Base-by-base conservation (phyloP, 345 rosid species). In the Erodium maritimum region DNA sequence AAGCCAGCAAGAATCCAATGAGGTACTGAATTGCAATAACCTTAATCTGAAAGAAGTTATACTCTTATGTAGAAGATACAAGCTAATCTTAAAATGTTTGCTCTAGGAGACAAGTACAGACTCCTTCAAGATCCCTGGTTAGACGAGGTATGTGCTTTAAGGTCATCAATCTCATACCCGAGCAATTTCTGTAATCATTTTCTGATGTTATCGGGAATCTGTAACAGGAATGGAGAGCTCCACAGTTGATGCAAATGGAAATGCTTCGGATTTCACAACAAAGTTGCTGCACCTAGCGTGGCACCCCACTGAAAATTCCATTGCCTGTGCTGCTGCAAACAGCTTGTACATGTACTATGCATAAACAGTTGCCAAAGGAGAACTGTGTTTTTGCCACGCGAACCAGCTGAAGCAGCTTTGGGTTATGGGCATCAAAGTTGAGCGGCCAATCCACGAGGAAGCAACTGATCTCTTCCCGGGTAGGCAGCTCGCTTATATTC, bases 291-390 rank as follows among this genome's bases (percentile, higher is more conserved):
- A 93, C 77, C 76, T 93, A 50, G 96, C 97, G 10, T 87, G 99
- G 99, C 99, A 94, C 73, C 99, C 99, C 5, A 78, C 75, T 0
- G 96, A 87, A 73, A 85, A 87, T 64, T 80, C 96, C 20, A 81
- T 94, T 19, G 99, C 99, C 65, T 94, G 99, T 63, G 99, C 99
- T 11, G 91, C 99, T 59, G 88, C 95, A 70, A 94, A 90, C 81
- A 94, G 97, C 83, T 73, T 94, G 82, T 94, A 94, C 84, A 94
- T 94, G 99, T 94, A 94, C 70, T 87, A 76, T 72, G 96, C 99
- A 53, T 93, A 72, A 81, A 29, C 37, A 1, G 5, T 29, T 11
- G 37, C 37, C 37, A 29, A 29, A 29, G 9, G 37, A 29, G 8
- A 11, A 29, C 37, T 29, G 37, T 29, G 9, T 29, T 29, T 29